phyloP scores from a whole-genome alignment of 176 grass and related monocot species.

The Elymus sibiricus region DNA sequence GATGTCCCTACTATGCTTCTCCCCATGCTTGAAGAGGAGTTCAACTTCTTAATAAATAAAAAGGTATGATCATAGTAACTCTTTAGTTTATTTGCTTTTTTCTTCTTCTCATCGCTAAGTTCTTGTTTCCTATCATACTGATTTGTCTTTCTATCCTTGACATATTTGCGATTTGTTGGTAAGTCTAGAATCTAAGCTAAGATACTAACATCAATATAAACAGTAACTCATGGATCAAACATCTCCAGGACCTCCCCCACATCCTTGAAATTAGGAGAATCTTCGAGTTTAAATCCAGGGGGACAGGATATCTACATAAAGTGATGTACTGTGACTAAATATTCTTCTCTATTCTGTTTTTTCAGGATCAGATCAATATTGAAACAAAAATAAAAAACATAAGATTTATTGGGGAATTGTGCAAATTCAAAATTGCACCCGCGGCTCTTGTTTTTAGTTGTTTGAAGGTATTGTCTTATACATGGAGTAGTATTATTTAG shows the following conservation, averaged over 20 bases:
- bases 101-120: neutral
- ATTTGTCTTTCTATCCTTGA: neutral
- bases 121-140: constrained; percentile 8
- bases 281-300: neutral
- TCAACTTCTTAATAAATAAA: constrained; percentile 98
- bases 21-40: constrained; percentile 93
- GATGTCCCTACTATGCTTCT: constrained; percentile 87
- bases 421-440: constrained; percentile 98
- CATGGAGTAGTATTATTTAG: neutral
- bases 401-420: constrained; percentile 94
- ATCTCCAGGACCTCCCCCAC: neutral
- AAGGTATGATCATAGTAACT: constrained; percentile 52
- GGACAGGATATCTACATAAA: neutral
- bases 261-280: neutral
- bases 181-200: neutral
- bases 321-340: constrained; percentile 30
- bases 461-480: constrained; percentile 72
- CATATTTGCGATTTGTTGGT: neutral
- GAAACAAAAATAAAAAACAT: constrained; percentile 99
- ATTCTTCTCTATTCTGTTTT: constrained; percentile 38
- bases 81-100: constrained; percentile 8
- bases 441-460: constrained; percentile 87
- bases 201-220: too few species aligned
- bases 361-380: constrained; percentile 98
- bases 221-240: neutral